A percentile compares a stretch with the other conserved stretches of the same genome.
Conservation (phyloP, 1,284 basidiomycete species). For the Coniferiporia sulphurascens region DNA sequence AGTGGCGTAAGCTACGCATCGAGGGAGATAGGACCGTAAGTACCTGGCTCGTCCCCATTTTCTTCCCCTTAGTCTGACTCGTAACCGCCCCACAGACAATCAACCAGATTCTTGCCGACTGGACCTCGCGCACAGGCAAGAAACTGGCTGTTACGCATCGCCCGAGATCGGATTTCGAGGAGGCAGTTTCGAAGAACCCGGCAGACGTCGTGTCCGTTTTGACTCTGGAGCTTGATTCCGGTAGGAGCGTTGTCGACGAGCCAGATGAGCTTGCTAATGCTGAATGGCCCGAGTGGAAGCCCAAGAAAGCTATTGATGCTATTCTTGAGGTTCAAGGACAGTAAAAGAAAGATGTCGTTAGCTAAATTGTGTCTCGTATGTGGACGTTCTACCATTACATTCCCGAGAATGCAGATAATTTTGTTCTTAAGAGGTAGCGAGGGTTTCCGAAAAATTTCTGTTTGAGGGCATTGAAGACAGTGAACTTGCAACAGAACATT, state of each 20-base stretch:
- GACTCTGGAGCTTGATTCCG: background rate
- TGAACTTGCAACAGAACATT: too few species aligned
- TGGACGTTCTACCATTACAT: too few species aligned
- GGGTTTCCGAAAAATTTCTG: too few species aligned
- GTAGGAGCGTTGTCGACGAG: conserved; percentile 1
- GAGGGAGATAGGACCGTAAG: conserved; percentile 32
- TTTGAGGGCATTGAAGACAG: too few species aligned
- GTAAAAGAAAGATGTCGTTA: background rate
- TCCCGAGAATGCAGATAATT: too few species aligned
- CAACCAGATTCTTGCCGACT: conserved; percentile 3
- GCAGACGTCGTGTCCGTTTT: conserved; percentile 1
- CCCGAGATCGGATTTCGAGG: conserved; percentile 2
- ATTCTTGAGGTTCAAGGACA: conserved; percentile 1
- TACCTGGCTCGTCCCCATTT: background rate
- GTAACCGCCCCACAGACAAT: conserved; percentile 1
- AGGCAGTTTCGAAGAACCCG: conserved; percentile 6
- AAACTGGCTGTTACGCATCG: background rate
- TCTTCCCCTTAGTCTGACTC: background rate
- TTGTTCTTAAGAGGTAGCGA: too few species aligned
- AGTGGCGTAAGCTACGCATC: conserved; percentile 31
- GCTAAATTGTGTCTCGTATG: too few species aligned
- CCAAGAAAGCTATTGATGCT: conserved; percentile 8
- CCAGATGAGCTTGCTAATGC: conserved; percentile 11
- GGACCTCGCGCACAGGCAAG: background rate
- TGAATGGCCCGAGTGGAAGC: conserved; percentile 12